Evolutionary conservation across 1,139 yeast species (phyloP), one percentile per base, ranked within the genome.

Genomic region (Suhomyces coccinellae): DNA sequence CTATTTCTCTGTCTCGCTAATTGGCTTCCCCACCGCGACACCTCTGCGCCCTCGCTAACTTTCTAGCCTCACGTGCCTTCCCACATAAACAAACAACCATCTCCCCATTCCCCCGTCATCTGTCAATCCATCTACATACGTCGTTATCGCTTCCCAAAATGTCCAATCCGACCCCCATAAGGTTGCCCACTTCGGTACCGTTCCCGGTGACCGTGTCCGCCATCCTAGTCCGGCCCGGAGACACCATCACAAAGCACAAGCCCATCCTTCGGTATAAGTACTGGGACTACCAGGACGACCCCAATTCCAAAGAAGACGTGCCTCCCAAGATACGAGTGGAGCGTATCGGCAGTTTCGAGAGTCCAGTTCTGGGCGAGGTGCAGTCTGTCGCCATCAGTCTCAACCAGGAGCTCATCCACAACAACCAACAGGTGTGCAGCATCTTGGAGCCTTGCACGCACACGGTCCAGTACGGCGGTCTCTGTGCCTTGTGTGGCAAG

Each of bases 381-480:
- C 66, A 69, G 14, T 59, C 68, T 13, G 69, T 90, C 53, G 60
- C 68, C 31, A 76, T 88, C 6, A 60, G 65, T 5, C 71, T 71
- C 1, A 84, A 87, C 36, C 88, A 87, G 51, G 83, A 80, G 51
- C 72, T 91, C 8, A 69, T 71, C 17, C 79, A 79, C 49, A 55
- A 74, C 69, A 73, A 6, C 70, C 67, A 12, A 29, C 30, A 38
- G 5, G 67, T 90, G 24, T 77, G 83, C 33, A 67, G 74, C 38
- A 75, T 93, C 13, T 65, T 72, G 38, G 97, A 95, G 60, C 91
- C 95, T 0, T 93, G 99, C 59, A 77, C 89, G 10, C 99, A 93
- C 63, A 82, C 95, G 1, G 93, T 95, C n/a, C 97, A 93, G 56
- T 93, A 86, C 59, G 96, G 96, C 14, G 99, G 99, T 0, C 72